These are phyloP conservation scores for Mucor irregularis DNA, from an alignment of 371 early-diverging fungal species.

Conservation along the genomic window DNA sequence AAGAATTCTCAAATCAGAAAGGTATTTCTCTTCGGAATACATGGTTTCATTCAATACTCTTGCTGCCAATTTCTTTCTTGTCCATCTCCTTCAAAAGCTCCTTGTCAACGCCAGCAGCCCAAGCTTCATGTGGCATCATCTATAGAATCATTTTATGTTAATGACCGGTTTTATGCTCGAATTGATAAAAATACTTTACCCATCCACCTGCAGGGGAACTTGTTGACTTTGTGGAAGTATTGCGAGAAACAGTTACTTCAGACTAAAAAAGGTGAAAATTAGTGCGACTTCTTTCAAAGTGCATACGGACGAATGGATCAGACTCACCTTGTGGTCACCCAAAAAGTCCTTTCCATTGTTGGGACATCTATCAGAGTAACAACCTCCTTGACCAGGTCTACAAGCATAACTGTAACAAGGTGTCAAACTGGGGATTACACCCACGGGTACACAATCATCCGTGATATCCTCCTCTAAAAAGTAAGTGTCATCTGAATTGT, in stretches of 20 bases:
- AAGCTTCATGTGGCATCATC: slow-evolving; percentile 44
- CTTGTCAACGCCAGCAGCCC: slow-evolving; percentile 69
- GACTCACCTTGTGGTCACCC: slow-evolving; percentile 10
- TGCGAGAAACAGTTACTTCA: slow-evolving; percentile 6
- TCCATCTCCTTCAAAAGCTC: slow-evolving; percentile 70
- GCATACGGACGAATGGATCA: no score
- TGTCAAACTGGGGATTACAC: slow-evolving; percentile 26
- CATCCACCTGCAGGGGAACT: slow-evolving; percentile 21
- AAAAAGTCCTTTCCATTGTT: slow-evolving; percentile 19
- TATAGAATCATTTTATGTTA: no score
- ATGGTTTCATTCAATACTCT: slow-evolving; percentile 88
- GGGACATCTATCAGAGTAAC: slow-evolving; percentile 31
- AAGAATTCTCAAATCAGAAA: slow-evolving; percentile 60
- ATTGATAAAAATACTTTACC: slow-evolving; percentile 1
- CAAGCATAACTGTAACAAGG: slow-evolving; percentile 29
- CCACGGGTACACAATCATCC: slow-evolving; percentile 20
- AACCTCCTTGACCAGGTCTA: slow-evolving; percentile 20
- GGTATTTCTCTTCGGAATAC: slow-evolving; percentile 85
- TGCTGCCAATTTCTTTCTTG: slow-evolving; percentile 81
- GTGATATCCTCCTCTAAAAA: slow-evolving; percentile 29
- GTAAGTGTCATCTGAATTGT: slow-evolving; percentile 36
- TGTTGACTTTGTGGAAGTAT: background rate
- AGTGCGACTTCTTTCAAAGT: background rate
- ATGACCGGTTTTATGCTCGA: background rate
- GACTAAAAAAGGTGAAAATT: background rate